phyloP scores from a whole-genome alignment of 2,329 filamentous ascomycete genomes.

The Clathrospora elynae region DNA sequence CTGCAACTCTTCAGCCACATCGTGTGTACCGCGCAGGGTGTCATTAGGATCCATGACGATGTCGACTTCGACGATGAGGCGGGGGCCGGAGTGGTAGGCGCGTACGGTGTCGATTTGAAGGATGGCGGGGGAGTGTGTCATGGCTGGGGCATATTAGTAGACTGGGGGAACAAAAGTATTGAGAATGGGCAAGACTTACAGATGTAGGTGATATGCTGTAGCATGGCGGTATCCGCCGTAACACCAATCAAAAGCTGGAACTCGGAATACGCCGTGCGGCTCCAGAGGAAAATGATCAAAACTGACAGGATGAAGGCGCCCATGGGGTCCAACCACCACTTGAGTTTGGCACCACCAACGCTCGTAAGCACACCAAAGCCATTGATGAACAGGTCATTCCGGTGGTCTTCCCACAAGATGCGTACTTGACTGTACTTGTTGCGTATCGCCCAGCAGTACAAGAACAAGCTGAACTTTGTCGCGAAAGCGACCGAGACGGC shows the following conservation, averaged over 20 bases:
- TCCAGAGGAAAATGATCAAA: constrained; percentile 80
- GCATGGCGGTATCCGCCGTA: constrained; percentile 79
- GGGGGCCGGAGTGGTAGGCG: constrained; percentile 86
- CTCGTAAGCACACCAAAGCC: constrained; percentile 89
- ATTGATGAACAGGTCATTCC: constrained; percentile 97
- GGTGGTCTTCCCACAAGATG: constrained; percentile 95
- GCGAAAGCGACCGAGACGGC: constrained; percentile 82
- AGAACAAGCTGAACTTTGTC: constrained; percentile 81
- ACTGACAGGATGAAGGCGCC: constrained; percentile 84
- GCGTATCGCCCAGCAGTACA: constrained; percentile 90
- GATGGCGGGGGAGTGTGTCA: constrained; percentile 84
- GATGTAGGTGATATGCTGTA: constrained; percentile 95
- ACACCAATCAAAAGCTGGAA: constrained; percentile 92
- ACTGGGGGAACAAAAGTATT: background rate
- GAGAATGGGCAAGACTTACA: constrained; percentile 55
- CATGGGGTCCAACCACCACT: constrained; percentile 94
- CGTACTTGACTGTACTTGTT: constrained; percentile 90
- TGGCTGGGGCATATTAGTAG: constrained; percentile 53
- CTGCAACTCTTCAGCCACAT: constrained; percentile 92
- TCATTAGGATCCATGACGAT: constrained; percentile 85
- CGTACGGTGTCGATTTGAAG: constrained; percentile 91
- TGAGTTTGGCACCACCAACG: constrained; percentile 84
- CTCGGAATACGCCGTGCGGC: constrained; percentile 82
- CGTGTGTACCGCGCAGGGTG: constrained; percentile 79
- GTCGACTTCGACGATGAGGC: constrained; percentile 93